phyloP scores from a whole-genome alignment of 192 early-diverging fungal genomes.

The Dimargaris xerosporica region DNA sequence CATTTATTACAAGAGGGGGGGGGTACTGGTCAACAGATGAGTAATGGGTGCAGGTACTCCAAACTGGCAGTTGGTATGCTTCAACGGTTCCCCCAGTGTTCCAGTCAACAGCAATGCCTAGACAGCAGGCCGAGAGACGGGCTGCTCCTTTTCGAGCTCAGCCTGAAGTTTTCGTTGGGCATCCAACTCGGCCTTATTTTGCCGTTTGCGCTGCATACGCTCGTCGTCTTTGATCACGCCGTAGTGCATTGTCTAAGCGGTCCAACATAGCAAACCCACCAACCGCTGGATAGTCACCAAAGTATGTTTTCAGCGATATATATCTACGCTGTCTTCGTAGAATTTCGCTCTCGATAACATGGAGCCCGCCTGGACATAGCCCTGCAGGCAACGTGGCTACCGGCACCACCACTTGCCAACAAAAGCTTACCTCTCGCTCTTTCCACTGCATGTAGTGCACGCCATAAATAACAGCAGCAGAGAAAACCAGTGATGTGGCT shows the following conservation, averaged over 20 bases:
- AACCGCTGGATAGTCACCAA: neutral
- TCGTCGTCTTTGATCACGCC: constrained; percentile 11
- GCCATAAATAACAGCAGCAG: constrained; percentile 1
- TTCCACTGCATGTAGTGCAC: constrained; percentile 7
- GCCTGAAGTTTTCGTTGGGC: constrained; percentile 5
- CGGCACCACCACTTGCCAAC: neutral
- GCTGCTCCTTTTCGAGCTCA: constrained; percentile 6
- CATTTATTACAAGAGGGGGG: no score
- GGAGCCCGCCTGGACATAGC: neutral
- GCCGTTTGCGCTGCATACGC: neutral
- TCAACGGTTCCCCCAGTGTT: no score
- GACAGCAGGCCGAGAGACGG: neutral
- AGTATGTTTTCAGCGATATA: neutral
- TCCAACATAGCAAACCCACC: neutral
- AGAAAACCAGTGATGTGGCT: neutral
- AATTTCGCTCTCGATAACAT: neutral
- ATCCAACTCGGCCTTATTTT: constrained; percentile 6
- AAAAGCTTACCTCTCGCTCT: constrained; percentile 3
- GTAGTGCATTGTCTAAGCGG: constrained; percentile 8
- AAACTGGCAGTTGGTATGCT: no score
- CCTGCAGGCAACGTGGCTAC: neutral
- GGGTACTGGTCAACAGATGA: no score
- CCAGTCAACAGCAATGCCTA: no score
- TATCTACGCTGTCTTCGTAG: neutral
- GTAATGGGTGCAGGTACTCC: no score